Evolutionary conservation across 2,329 filamentous ascomycete species (phyloP), one percentile per base, ranked within the genome.

Genomic region (Cladosporium sp.): DNA sequence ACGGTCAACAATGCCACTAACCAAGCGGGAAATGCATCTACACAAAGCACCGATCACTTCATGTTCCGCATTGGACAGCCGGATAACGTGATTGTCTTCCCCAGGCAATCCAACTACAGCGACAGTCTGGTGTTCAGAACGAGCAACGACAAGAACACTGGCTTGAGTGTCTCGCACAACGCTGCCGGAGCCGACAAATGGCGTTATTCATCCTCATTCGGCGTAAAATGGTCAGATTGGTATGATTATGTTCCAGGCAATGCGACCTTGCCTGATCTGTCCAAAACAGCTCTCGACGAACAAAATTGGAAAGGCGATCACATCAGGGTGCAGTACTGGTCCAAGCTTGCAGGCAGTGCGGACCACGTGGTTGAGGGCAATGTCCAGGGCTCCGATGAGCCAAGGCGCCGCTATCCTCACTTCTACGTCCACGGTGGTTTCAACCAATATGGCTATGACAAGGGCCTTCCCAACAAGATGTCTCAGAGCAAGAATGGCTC

Each of bases 361-460:
- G 77, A 79, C 62, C 83, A 86, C 64, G 71, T 84, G 12, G 83
- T 87, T 66, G 80, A 88, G 64, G 81, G 80, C 38, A 85, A 88
- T 69, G 66, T 79, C 20, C 74, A 70, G 19, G 74, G 72, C 40
- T 72, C 74, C 28, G 69, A 70, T 7, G 68, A 72, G 3, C 72
- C 75, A 9, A 61, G 62, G 15, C 61, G 84, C 52, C 78, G 82
- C 30, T 85, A 84, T 66, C 85, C 85, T 4, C 84, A 88, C 68
- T 70, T 87, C 7, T 85, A 82, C 67, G 78, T 84, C 50, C 83
- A 87, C 51, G 85, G 85, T 0, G 76, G 78, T 0, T 87, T 81
- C 71, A 88, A 88, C 65, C 76, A 83, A 59, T 88, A 82, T 66
- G 85, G 85, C 14, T 88, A 81, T 65, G 85, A 88, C 67, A 76